Evolutionary conservation across 768 basidiomycete species (phyloP).

Genomic region (Tulasnella sp.): DNA sequence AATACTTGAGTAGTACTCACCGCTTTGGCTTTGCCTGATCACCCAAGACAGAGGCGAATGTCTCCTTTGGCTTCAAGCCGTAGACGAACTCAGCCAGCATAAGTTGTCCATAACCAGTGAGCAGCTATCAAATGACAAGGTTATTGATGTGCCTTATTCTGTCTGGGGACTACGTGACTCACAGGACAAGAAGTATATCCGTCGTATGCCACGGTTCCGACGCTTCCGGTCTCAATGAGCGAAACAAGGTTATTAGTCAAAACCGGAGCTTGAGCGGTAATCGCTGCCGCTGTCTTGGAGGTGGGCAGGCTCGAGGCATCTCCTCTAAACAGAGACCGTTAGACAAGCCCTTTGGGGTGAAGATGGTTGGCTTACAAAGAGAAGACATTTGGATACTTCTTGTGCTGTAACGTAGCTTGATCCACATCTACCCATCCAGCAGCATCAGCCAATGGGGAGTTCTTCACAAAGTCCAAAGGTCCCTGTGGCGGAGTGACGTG

Average conservation of each 20-base stretch:
- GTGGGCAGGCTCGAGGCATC: conserved; percentile 88
- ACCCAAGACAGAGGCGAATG: conserved; percentile 52
- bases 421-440: conserved; percentile 87
- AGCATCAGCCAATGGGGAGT: conserved; percentile 61
- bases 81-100: conserved; percentile 93
- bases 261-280: conserved; percentile 83
- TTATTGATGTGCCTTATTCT: background rate
- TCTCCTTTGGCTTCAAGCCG: conserved; percentile 74
- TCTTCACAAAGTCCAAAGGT: conserved; percentile 65
- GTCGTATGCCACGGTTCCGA: conserved; percentile 61
- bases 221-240: conserved; percentile 55
- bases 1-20: conserved; percentile 29
- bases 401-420: conserved; percentile 65
- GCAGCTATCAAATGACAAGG: conserved; percentile 33
- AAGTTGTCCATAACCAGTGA: conserved; percentile 60
- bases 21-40: conserved; percentile 67
- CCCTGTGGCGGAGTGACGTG: conserved; percentile 92
- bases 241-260: conserved; percentile 78
- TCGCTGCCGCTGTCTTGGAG: conserved; percentile 91
- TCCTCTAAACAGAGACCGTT: conserved; percentile 81
- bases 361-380: conserved; percentile 5
- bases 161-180: conserved; percentile 24
- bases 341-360: background rate
- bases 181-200: conserved; percentile 86
- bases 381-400: conserved; percentile 44